Base-by-base conservation (phyloP, 192 early-diverging fungal species). In the Coemansia sp. region DNA sequence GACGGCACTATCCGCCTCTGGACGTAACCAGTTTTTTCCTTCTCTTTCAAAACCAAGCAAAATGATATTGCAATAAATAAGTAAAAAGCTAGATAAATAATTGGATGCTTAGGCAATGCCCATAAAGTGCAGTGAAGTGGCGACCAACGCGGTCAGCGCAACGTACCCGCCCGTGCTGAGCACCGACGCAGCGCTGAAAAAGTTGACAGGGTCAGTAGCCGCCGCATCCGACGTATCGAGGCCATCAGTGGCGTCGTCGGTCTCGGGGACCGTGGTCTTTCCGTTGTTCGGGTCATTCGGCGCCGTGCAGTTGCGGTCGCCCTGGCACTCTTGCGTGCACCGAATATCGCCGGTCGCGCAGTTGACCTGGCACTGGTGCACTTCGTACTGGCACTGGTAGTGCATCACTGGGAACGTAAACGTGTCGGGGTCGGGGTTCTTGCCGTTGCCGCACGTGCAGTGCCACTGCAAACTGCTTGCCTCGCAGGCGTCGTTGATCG, bases 1-100 rank as follows among this genome's bases (percentile, higher is more conserved):
- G 94, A 97, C 71, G 84, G 86, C 64, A 87, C 85, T n/a, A 84
- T 96, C 59, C 90, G 91, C 73, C 83, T 98, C 51, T 98, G 89
- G 85, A 87, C 89, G 28, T 94, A 36, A 17, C 6, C 9, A 10
- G 3, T n/a, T 48, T 11, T 40, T n/a, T 34, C 37, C n/a, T 42
- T 14, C n/a, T 42, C 12, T 42, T n/a, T 42, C 14, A 15, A 15
- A 42, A 42, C 2, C 3, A 4, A 42, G 40, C 40, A n/a, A 42
- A 15, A 42, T 42, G 40, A 42, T 53, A 15, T 40, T n/a, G 36
- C 18, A 40, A 58, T 14, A 58, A 42, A 58, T 11, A 58, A 58
- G 40, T 3, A 38, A 42, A 54, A 21, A 15, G 28, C 25, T 36
- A 56, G 31, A 31, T 7, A 31, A 31, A 31, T 31, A 31, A 31